Base-by-base conservation (phyloP, 148 eudicot species). In the Vaccinium darrowii region DNA sequence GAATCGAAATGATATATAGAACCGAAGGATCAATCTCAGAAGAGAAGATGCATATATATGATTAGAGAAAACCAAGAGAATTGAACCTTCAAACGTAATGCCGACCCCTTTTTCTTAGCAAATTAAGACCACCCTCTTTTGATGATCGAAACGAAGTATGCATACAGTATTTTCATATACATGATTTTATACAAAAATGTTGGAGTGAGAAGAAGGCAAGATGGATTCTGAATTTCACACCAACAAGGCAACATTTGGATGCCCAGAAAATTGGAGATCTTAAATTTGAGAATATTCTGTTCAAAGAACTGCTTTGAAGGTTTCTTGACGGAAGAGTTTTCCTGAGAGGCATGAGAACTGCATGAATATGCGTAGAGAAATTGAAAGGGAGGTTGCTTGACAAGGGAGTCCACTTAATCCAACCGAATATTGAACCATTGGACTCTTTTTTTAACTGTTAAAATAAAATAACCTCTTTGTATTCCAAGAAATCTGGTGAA, bases 211-310 rank as follows among this genome's bases (percentile, higher is more conserved):
- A 74, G 60, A 76, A 19, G 57, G 81, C 53, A 79, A 81, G 8
- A 27, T 58, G 19, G 18, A 19, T 52, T 50, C 33, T 50, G 49
- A 81, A 73, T 47, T 30, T 75, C 43, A 18, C 25, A 74, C 3
- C 21, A 74, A 60, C 87, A 85, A 85, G 84, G 76, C 71, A 85
- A 33, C 51, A 52, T 75, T 50, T 81, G 74, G 71, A 47, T 56
- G 4, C 80, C 30, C 71, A 74, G 82, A 69, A 84, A 36, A 3
- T 0, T 15, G 30, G 33, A 39, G 36, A 63, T 39, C 23, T 15
- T 36, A 27, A 5, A 15, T 30, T 5, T n/a, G 33, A 50, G 57
- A 50, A 67, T 53, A 47, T 84, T 79, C 36, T 69, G 11, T 12
- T 80, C 47, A 39, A 43, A 43, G 76, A 63, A 50, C 60, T 78